Conservation (phyloP, 2,329 filamentous ascomycete genomes). For the Ophiostoma sp. region DNA sequence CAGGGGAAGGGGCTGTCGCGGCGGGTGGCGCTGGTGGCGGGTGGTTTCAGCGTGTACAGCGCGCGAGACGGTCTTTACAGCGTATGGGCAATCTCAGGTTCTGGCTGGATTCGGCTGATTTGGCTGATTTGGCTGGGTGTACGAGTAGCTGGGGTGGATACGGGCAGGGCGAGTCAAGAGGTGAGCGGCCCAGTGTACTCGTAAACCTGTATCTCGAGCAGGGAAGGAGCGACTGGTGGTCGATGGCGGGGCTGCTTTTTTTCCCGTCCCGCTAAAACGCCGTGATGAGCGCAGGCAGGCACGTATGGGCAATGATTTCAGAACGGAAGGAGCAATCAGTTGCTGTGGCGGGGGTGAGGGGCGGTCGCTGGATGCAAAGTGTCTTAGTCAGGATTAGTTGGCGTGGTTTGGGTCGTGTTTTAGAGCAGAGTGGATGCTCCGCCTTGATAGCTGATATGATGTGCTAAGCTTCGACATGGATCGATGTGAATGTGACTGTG, state of each 20-base stretch:
- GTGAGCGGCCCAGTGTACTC: no score
- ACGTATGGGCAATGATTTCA: neutral
- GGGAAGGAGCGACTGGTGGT: no score
- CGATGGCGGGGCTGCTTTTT: neutral
- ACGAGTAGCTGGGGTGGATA: no score
- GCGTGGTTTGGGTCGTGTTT: neutral
- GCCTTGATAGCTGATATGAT: neutral
- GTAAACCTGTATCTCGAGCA: no score
- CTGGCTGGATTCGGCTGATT: no score
- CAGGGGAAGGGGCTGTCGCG: neutral
- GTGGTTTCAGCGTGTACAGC: conserved; percentile 6
- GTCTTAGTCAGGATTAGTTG: neutral
- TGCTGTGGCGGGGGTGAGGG: conserved; percentile 10
- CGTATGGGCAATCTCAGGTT: neutral
- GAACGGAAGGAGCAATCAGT: conserved; percentile 6
- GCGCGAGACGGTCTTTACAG: neutral
- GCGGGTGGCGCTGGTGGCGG: conserved; percentile 6
- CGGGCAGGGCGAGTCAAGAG: no score
- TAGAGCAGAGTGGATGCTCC: neutral
- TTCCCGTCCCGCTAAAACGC: neutral
- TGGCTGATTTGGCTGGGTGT: no score
- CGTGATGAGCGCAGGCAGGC: neutral
- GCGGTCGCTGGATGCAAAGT: neutral
- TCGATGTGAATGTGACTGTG: neutral
- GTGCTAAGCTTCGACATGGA: neutral